Evolutionary conservation across 1,284 basidiomycete genomes (phyloP).

Genomic region (Tylopilus microsporus): DNA sequence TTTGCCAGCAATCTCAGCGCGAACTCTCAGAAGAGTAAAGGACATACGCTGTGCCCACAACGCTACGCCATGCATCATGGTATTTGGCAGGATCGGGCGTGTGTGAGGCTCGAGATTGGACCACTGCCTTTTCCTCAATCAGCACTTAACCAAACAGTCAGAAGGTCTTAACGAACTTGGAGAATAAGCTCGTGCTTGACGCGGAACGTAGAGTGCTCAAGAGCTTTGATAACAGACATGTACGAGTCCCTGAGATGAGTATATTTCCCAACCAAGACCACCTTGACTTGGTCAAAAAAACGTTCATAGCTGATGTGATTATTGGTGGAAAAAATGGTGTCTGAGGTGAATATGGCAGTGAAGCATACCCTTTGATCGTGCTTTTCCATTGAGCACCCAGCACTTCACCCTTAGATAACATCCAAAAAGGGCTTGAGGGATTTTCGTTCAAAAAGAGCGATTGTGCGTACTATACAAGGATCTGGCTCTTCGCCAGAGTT

Average conservation of each 20-base stretch:
- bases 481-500: constrained; percentile 92
- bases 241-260: constrained; percentile 97
- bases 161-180: constrained; percentile 47
- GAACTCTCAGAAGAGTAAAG: background rate
- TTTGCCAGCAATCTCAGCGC: constrained; percentile 31
- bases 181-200: constrained; percentile 81
- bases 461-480: constrained; percentile 78
- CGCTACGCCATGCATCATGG: constrained; percentile 91
- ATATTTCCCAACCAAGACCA: constrained; percentile 97
- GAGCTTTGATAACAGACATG: constrained; percentile 95
- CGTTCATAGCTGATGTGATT: constrained; percentile 69
- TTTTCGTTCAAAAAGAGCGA: background rate
- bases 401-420: constrained; percentile 59
- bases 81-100: constrained; percentile 80
- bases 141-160: constrained; percentile 4
- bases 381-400: constrained; percentile 78
- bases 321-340: constrained; percentile 2
- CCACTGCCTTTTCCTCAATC: constrained; percentile 57
- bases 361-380: constrained; percentile 66
- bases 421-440: constrained; percentile 30
- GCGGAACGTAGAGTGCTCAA: constrained; percentile 95
- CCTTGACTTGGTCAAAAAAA: constrained; percentile 85
- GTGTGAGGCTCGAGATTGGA: constrained; percentile 83
- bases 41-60: constrained; percentile 82
- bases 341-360: background rate